Percentiles rank a stretch among this genome's conserved stretches.
Evolutionary conservation across 2,329 filamentous ascomycete species (phyloP).

Genomic region (Phialemoniopsis sp.): DNA sequence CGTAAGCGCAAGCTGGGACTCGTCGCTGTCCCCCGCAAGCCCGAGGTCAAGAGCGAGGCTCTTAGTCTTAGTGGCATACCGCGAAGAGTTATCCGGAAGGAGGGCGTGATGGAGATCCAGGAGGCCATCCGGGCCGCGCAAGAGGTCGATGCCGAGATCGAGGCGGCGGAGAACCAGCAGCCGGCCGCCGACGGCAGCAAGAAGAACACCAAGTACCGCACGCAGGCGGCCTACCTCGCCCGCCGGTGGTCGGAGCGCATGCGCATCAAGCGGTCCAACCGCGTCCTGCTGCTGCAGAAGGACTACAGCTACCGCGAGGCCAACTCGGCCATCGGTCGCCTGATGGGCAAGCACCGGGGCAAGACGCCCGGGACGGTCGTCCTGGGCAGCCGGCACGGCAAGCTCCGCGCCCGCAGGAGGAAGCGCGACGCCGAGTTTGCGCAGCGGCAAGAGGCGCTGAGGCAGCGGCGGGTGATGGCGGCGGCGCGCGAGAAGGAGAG

Average conservation of each 20-base stretch:
- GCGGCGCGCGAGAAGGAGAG: constrained; percentile 11
- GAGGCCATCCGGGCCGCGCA: background rate
- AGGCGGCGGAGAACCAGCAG: constrained; percentile 3
- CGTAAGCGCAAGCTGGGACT: constrained; percentile 74
- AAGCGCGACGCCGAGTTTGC: constrained; percentile 7
- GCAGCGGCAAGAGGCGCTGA: constrained; percentile 6
- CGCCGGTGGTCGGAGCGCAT: constrained; percentile 14
- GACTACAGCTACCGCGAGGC: constrained; percentile 59
- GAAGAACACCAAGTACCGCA: constrained; percentile 4
- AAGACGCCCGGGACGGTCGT: constrained; percentile 37
- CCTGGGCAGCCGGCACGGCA: constrained; percentile 45
- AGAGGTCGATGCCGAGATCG: constrained; percentile 1
- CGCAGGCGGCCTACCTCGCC: constrained; percentile 2
- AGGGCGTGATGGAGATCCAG: constrained; percentile 8
- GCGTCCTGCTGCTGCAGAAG: constrained; percentile 43
- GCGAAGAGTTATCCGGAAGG: constrained; percentile 21
- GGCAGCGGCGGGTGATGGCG: constrained; percentile 16
- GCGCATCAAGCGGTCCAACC: constrained; percentile 23
- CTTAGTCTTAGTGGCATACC: constrained; percentile 30
- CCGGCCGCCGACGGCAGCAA: background rate
- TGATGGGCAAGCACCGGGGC: constrained; percentile 46
- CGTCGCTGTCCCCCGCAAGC: constrained; percentile 43
- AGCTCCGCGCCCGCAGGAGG: constrained; percentile 27
- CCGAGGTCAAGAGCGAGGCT: constrained; percentile 20
- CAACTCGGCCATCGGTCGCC: constrained; percentile 53